phyloP scores from a whole-genome alignment of 208 protist genomes.

The Leishmania lainsoni region DNA sequence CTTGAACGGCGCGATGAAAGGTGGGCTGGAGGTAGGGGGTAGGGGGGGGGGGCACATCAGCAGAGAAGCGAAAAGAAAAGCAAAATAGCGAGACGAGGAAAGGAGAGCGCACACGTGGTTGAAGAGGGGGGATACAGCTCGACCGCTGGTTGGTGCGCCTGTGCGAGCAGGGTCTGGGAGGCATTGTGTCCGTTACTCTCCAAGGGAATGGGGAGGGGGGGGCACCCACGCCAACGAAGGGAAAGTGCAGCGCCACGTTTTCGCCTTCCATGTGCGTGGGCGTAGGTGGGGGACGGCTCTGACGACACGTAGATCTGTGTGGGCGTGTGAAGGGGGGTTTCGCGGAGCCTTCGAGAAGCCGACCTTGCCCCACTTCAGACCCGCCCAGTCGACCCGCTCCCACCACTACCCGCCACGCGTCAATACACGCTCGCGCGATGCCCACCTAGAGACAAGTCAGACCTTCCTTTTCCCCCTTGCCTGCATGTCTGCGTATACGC shows the following conservation, averaged over 20 bases:
- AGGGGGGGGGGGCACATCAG: neutral
- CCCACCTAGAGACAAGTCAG: neutral
- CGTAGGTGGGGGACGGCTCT: neutral
- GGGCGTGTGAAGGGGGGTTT: neutral
- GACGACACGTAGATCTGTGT: neutral
- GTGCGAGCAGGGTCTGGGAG: neutral
- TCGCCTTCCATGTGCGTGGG: neutral
- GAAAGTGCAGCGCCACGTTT: neutral
- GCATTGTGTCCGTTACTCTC: neutral
- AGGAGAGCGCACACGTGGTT: neutral
- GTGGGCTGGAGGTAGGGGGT: no score
- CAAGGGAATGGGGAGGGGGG: neutral
- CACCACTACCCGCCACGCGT: neutral
- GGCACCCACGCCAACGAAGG: neutral
- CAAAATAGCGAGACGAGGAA: neutral
- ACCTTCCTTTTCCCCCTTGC: neutral
- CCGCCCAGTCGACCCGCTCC: neutral
- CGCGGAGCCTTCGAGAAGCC: neutral
- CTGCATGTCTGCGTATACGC: neutral
- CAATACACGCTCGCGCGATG: neutral
- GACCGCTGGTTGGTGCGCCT: neutral
- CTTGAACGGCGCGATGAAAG: neutral
- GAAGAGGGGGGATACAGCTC: neutral
- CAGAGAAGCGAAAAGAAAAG: conserved; percentile 1
- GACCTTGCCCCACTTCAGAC: neutral